Conservation (phyloP, 495 filamentous ascomycete genomes). For the Aspergillus coremiiformis region DNA sequence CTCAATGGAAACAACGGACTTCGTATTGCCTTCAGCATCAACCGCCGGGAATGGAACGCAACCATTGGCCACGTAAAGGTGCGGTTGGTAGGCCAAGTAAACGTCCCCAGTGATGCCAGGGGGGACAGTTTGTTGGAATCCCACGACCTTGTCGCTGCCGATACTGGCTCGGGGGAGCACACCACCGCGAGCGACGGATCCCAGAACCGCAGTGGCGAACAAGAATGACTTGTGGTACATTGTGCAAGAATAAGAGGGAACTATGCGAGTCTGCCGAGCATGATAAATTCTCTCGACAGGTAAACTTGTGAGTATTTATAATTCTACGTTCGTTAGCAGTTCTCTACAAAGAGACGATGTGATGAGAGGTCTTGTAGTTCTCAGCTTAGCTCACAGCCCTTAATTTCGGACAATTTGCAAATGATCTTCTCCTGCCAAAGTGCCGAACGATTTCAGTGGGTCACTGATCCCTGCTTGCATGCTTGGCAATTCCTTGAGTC, state of each 20-base stretch:
- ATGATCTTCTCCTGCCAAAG: too few relatives aligned
- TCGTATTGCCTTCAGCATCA: slow-evolving; percentile 41
- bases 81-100: slow-evolving; percentile 44
- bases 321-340: too few relatives aligned
- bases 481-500: too few relatives aligned
- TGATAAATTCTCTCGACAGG: too few relatives aligned
- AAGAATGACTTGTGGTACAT: neutral
- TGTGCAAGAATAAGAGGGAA: neutral
- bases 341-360: too few relatives aligned
- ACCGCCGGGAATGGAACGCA: slow-evolving; percentile 51
- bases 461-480: too few relatives aligned
- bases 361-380: too few relatives aligned
- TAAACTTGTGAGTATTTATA: too few relatives aligned
- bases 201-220: neutral
- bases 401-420: too few relatives aligned
- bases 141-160: slow-evolving; percentile 36
- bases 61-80: slow-evolving; percentile 43
- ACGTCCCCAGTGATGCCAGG: slow-evolving; percentile 31
- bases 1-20: slow-evolving; percentile 23
- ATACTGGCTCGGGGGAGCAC: slow-evolving; percentile 29
- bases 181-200: neutral
- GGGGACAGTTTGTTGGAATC: slow-evolving; percentile 42
- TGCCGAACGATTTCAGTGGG: too few relatives aligned
- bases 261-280: too few relatives aligned
- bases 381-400: too few relatives aligned